Percentiles rank a stretch among this genome's conserved stretches.
phyloP scores from a whole-genome alignment of 495 filamentous ascomycete species.

The Cairneyella variabilis region DNA sequence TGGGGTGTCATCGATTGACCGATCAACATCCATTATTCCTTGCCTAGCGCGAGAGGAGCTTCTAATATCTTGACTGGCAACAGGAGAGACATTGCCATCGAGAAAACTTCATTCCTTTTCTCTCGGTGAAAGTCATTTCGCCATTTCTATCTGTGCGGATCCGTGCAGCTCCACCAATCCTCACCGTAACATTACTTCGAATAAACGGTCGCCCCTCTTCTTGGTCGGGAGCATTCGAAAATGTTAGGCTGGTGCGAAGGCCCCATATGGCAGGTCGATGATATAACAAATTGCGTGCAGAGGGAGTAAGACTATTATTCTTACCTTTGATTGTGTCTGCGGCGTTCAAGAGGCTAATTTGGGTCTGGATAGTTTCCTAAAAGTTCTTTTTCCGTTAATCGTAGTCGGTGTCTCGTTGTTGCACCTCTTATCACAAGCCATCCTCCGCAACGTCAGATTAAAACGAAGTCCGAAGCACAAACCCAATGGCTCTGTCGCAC shows the following conservation, averaged over 20 bases:
- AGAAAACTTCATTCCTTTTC: too few relatives aligned
- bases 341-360: neutral
- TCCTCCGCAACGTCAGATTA: constrained; percentile 42
- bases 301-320: constrained; percentile 63
- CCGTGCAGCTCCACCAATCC: too few relatives aligned
- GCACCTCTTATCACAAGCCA: constrained; percentile 52
- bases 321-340: neutral
- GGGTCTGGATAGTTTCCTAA: constrained; percentile 64
- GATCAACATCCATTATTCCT: too few relatives aligned
- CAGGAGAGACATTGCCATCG: too few relatives aligned
- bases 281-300: constrained; percentile 85
- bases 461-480: constrained; percentile 49
- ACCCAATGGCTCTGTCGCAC: constrained; percentile 32
- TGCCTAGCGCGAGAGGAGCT: too few relatives aligned
- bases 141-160: too few relatives aligned
- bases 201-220: too few relatives aligned
- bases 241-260: constrained; percentile 69
- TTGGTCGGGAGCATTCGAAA: neutral
- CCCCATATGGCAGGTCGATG: constrained; percentile 82
- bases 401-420: constrained; percentile 67
- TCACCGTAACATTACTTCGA: too few relatives aligned
- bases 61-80: too few relatives aligned
- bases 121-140: too few relatives aligned
- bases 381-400: constrained; percentile 74
- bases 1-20: too few relatives aligned